Percentiles rank a stretch among this genome's conserved stretches.
Conservation (phyloP, 768 basidiomycete genomes). For the Termitomyces eurrhizus region DNA sequence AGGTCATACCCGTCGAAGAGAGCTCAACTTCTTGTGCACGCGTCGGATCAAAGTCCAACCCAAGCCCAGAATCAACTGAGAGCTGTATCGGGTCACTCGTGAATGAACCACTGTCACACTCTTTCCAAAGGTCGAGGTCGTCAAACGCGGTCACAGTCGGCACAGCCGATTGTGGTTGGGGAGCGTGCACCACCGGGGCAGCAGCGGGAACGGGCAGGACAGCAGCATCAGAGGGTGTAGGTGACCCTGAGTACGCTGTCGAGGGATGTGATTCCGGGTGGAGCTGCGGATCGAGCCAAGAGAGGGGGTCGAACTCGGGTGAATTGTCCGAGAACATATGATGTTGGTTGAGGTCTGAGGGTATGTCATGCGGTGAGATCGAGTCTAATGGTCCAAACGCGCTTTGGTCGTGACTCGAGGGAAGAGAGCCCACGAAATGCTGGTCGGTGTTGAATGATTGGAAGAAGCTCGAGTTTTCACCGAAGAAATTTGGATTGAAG, state of each 20-base stretch:
- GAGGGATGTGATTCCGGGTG: constrained; percentile 27
- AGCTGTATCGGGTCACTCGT: not conserved
- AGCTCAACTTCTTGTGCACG: constrained; percentile 5
- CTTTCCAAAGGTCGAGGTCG: constrained; percentile 9
- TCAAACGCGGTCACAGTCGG: constrained; percentile 11
- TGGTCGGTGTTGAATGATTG: constrained; percentile 1
- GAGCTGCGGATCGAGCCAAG: constrained; percentile 15
- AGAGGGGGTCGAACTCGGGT: constrained; percentile 13
- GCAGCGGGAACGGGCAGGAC: constrained; percentile 1
- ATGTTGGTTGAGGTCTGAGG: not conserved
- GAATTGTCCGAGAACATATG: constrained; percentile 13
- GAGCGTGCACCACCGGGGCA: constrained; percentile 20
- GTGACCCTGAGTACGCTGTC: constrained; percentile 41
- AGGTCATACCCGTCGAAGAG: not conserved
- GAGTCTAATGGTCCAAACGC: constrained; percentile 23
- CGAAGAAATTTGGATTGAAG: constrained; percentile 37
- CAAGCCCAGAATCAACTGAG: not conserved
- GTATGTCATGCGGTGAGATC: constrained; percentile 18
- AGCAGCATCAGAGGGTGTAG: constrained; percentile 21
- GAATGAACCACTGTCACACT: not conserved
- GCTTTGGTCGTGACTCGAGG: constrained; percentile 12
- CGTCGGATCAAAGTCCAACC: not conserved
- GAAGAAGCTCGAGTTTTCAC: constrained; percentile 7
- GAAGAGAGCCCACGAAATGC: constrained; percentile 13
- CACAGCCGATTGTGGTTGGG: constrained; percentile 18